Evolutionary conservation across 495 filamentous ascomycete species (phyloP), one percentile per base, ranked within the genome.

Genomic region (Aspergillus steynii): DNA sequence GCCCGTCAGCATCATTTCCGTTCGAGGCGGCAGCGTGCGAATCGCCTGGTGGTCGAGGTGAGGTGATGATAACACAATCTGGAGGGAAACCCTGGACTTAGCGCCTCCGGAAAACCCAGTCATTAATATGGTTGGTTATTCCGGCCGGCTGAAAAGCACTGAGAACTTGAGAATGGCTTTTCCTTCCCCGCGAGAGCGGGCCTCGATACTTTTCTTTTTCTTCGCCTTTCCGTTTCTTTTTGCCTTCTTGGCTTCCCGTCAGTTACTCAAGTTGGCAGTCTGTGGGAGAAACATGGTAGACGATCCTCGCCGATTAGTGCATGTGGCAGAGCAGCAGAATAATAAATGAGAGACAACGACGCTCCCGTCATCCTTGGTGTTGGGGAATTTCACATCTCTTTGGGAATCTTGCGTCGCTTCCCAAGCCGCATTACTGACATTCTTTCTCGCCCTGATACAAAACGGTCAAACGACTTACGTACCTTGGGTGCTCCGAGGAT

Each of bases 161-260:
- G 48, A 12, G 49, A 45, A 49, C 29, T 20, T 20, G 26, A 50
- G 53, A 58, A 25, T 52, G 50, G 28, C n/a, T 29, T 49, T 55
- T 53, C n/a, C 48, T 59, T 52, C 62, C 62, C 62, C 62, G 62
- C 58, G 57, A 61, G 49, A 50, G 56, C 58, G 62, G 53, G 60
- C 48, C 58, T 49, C 50, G 20, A 20, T 20, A 20, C 53, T 65
- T 51, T 46, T 34, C 34, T 34, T 27, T 51, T 25, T 8, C 34
- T 29, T 46, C 53, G 7, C 9, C 14, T 2, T 42, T 14, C 9
- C 9, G 12, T 42, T 2, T 7, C 8, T 37, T 9, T 5, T 42
- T 12, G 1, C 37, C 3, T 42, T 15, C 9, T 42, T 15, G 12
- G 12, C 37, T 14, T 14, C 37, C 2, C 31, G 9, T 4, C 9